Evolutionary conservation across 805 yeast genomes (phyloP), one percentile per base, ranked within the genome.

Genomic region (Lachancea sp.): DNA sequence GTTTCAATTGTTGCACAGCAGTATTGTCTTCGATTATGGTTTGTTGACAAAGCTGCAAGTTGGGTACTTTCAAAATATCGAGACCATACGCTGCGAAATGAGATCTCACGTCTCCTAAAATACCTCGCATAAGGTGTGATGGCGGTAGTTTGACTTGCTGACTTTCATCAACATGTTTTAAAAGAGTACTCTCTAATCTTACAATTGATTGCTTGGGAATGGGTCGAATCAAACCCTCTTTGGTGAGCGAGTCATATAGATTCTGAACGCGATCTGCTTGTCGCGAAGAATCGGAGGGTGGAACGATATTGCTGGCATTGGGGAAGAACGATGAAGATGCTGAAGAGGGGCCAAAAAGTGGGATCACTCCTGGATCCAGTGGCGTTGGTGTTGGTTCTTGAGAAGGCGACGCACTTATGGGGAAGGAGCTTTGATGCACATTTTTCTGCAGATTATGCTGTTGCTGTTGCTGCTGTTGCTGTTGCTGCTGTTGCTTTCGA

Each of bases 1-100:
- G 59, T 29, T 62, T 55, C 13, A 62, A 57, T 32, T 49, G 65
- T 35, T 53, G 34, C 36, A 57, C 56, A 44, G 60, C 47, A 22
- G 55, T 55, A 22, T 62, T 55, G 18, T 55, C 54, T 30, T 49
- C 49, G 11, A 51, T 36, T 10, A 62, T 50, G 33, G 72, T 64
- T 40, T 67, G 65, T 44, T 67, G 63, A 38, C 63, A 55, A 17
- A 68, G 56, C 48, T 59, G 57, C 26, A 64, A 39, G 42, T 57
- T 47, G 19, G 62, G 59, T 13, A 57, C 48, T 45, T 62, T 60
- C 32, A 58, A 43, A 19, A 63, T 42, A 46, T 59, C 64, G 27
- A 59, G 44, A 46, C 60, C 59, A 18, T 49, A 52, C 26, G 57
- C 62, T 34, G 53, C 59, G 46, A 55, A 61, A 55, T 56, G 54